Conservation (phyloP, 768 basidiomycete genomes). For the Boletus rubescentipes region DNA sequence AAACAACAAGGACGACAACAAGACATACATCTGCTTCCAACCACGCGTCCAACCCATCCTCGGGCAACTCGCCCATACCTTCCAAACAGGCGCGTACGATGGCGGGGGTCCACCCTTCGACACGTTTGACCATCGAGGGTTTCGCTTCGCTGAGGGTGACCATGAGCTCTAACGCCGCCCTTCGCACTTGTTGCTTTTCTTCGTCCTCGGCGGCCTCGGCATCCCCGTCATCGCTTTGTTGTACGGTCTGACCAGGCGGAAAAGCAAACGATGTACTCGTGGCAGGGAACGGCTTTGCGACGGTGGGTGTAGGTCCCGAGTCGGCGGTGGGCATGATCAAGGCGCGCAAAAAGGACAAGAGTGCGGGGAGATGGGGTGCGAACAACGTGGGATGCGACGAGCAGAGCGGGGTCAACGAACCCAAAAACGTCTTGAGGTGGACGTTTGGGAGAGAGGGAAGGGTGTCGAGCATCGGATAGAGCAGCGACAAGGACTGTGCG, state of each 20-base stretch:
- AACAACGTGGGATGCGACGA: constrained; percentile 70
- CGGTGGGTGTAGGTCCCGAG: constrained; percentile 52
- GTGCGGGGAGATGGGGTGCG: constrained; percentile 61
- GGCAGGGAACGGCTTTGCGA: constrained; percentile 44
- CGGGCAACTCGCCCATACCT: constrained; percentile 77
- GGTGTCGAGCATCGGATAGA: constrained; percentile 74
- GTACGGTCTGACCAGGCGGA: constrained; percentile 34
- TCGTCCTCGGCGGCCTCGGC: constrained; percentile 52
- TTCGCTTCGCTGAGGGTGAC: constrained; percentile 74
- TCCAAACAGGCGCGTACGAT: constrained; percentile 77
- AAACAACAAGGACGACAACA: constrained; percentile 11
- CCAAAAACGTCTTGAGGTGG: constrained; percentile 64
- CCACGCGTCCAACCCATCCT: constrained; percentile 61
- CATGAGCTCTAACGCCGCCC: constrained; percentile 81
- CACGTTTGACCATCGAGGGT: constrained; percentile 65
- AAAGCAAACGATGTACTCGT: constrained; percentile 39
- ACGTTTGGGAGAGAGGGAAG: constrained; percentile 56
- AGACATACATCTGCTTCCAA: constrained; percentile 69
- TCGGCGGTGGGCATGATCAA: constrained; percentile 67
- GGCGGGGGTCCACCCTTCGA: constrained; percentile 67
- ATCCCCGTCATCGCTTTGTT: constrained; percentile 30
- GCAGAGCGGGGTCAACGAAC: constrained; percentile 69
- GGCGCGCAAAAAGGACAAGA: constrained; percentile 69
- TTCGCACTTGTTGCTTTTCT: constrained; percentile 65
- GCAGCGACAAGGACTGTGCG: constrained; percentile 55